Base-by-base conservation (phyloP, 2,329 filamentous ascomycete genomes). In the Colletotrichum sp. region DNA sequence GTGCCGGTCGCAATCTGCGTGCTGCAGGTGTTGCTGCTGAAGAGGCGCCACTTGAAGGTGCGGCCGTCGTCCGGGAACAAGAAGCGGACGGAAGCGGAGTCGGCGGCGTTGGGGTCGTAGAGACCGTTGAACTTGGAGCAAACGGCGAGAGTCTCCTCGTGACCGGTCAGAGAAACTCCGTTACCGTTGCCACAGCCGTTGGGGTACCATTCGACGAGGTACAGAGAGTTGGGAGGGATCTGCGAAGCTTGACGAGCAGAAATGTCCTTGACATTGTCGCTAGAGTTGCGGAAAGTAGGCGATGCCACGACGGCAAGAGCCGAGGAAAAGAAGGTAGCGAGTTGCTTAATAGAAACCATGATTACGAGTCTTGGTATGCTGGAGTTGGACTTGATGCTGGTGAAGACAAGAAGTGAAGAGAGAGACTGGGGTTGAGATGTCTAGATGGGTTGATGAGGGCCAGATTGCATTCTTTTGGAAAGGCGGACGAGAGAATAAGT, bases 111-210 rank as follows among this genome's bases (percentile, higher is more conserved):
- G n/a, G 18, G 57, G 26, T 76, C 8, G 18, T 39, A 30, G 69
- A 76, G 18, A 55, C 73, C 28, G 62, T 72, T 24, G 73, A 76
- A 57, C 57, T 72, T 49, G 73, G 73, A 62, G 59, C 59, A 62
- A 30, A 62, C 59, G 9, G 59, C 59, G 18, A 62, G 59, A n/a
- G 59, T 62, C 59, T 30, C 24, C 28, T 62, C 59, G 28, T 32
- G 26, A 26, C 59, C 59, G 18, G 59, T 34, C 0, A 62, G 59
- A 30, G 59, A 62, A 32, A 62, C 59, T 6, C 59, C 59, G 59
- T 62, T 62, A 3, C 59, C 59, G 18, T 62, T 62, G 28, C 59
- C 59, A n/a, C 59, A 62, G 18, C 59, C 59, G 59, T 62, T 62
- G 16, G 59, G 59, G 59, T 62, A 62, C 59, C 59, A 62, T 26